Base-by-base conservation (phyloP, 768 basidiomycete genomes). In the Tulasnella calospora region DNA sequence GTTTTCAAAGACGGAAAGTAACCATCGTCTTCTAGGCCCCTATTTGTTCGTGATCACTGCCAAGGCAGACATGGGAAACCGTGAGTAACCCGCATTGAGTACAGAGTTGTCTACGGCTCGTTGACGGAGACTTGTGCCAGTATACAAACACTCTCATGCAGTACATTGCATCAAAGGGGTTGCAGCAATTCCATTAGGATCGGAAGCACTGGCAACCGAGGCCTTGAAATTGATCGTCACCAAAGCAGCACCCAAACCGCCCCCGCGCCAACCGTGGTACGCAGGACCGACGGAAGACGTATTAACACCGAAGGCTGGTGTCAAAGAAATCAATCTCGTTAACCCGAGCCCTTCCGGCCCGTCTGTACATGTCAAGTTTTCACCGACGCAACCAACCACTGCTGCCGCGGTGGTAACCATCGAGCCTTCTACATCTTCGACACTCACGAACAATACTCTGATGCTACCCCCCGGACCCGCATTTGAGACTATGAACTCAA, bases 41-140 rank as follows among this genome's bases (percentile, higher is more conserved):
- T 91, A 94, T 85, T 84, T 95, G 23, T 85, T 95, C 67, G 92
- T 94, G 5, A 89, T 95, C 71, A 90, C 89, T 27, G 86, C 89
- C 1, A 88, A 89, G 78, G 85, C 85, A 69, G 88, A 90, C 79
- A 86, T 92, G 17, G 94, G 94, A 79, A 86, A 87, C 80, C 83
- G 94, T 93, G 83, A 84, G 92, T 87, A 21, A 71, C 40, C 19
- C 40, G 74, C 71, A 38, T 40, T 75, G 71, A 19, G n/a, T n/a
- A 19, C 19, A 30, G 36, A 61, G 12, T 6, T 46, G 38, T 33
- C 71, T 12, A 13, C 21, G 36, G 78, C 70, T 79, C 33, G 77
- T 76, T 27, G 15, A 36, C 47, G 57, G 30, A 80, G 51, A 13
- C 2, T 40, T 51, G 21, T 46, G 44, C 3, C 80, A 94, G 93